A percentile compares a stretch with the other conserved stretches of the same genome.
These are phyloP conservation scores for Gossypium longicalyx DNA, from an alignment of 345 rosid species.

Conservation along the genomic window DNA sequence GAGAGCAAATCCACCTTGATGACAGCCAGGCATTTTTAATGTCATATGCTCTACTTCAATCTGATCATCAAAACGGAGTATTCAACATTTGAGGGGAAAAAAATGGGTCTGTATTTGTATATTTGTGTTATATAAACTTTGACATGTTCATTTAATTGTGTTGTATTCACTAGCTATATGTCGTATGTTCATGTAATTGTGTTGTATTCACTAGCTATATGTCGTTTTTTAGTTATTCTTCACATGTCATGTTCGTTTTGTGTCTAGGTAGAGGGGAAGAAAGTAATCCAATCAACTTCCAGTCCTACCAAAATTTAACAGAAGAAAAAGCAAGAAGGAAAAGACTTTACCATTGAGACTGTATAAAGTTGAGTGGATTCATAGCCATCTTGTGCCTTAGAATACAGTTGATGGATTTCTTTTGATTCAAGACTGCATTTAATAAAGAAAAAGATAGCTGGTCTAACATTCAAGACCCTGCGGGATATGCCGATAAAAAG, in stretches of 20 bases:
- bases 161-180: not conserved
- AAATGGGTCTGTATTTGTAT: not conserved
- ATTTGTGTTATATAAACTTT: not conserved
- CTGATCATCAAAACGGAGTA: slow-evolving; percentile 32
- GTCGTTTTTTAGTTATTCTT: not conserved
- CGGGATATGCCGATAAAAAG: slow-evolving; percentile 73
- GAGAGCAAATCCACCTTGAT: slow-evolving; percentile 83
- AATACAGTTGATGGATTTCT: slow-evolving; percentile 61
- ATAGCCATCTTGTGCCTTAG: slow-evolving; percentile 74
- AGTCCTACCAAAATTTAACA: not conserved
- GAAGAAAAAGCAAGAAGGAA: not conserved
- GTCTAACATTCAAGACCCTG: slow-evolving; percentile 70
- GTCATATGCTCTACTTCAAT: slow-evolving; percentile 58
- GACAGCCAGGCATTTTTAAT: slow-evolving; percentile 88
- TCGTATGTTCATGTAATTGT: not conserved
- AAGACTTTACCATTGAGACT: slow-evolving; percentile 56
- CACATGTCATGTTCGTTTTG: not conserved
- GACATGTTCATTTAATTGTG: not conserved
- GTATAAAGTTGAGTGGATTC: slow-evolving; percentile 82
- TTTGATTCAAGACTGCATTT: slow-evolving; percentile 62
- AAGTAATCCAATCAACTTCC: not conserved
- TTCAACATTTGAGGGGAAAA: not conserved
- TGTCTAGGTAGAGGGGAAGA: not conserved
- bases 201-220: not conserved
- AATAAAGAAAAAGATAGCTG: slow-evolving; percentile 79